Evolutionary conservation across 208 protist genomes (phyloP).

Genomic region (Acanthamoeba castellanii): DNA sequence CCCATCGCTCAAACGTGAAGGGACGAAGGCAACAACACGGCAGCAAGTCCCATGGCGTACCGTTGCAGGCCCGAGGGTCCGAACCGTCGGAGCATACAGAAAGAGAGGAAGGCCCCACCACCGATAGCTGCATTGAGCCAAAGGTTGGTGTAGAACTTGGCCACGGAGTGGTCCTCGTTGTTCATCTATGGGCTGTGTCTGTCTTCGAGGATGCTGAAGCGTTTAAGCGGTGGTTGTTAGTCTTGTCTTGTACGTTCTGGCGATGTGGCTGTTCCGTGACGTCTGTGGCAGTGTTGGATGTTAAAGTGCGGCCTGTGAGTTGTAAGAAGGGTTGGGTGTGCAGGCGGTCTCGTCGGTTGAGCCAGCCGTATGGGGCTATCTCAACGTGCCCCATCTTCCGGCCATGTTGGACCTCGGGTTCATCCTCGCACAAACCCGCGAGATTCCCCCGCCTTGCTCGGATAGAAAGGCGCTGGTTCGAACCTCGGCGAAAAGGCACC

Average conservation of each 20-base stretch:
- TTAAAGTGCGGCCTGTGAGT: no score
- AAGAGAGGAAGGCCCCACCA: neutral
- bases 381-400: no score
- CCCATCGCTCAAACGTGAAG: no score
- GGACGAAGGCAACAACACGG: neutral
- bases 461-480: neutral
- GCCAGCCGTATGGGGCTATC: no score
- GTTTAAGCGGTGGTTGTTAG: no score
- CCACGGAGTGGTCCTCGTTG: neutral
- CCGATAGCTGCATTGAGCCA: constrained; percentile 31
- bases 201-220: no score
- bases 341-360: no score
- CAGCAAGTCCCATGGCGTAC: neutral
- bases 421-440: neutral
- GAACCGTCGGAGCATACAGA: neutral
- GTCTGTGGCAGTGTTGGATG: no score
- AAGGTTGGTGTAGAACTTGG: constrained; percentile 67
- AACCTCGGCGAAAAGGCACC: no score
- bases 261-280: no score
- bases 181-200: neutral
- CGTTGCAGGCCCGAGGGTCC: neutral
- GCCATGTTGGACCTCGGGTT: neutral
- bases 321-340: no score
- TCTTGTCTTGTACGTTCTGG: no score
- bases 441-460: neutral